These are phyloP conservation scores for Boletus coccyginus DNA, from an alignment of 768 basidiomycete genomes.

Conservation along the genomic window DNA sequence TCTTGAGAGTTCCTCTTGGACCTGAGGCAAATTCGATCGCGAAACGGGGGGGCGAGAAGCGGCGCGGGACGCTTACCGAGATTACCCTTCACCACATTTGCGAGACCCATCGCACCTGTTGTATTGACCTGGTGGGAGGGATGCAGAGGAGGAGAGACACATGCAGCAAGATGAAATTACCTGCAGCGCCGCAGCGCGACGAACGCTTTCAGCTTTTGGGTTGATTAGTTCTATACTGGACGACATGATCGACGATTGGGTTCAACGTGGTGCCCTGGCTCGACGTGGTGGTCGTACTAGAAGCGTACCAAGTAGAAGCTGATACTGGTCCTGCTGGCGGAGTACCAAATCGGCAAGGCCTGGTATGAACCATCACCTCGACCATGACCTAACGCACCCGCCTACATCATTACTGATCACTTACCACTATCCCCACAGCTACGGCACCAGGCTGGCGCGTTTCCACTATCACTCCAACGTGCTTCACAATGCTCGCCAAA, in stretches of 20 bases:
- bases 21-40: conserved; percentile 49
- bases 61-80: conserved; percentile 59
- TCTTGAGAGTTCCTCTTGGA: conserved; percentile 96
- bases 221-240: conserved; percentile 94
- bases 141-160: conserved; percentile 22
- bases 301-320: conserved; percentile 1
- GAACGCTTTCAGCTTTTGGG: conserved; percentile 91
- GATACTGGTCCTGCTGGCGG: conserved; percentile 21
- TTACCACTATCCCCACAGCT: conserved; percentile 27
- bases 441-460: conserved; percentile 34
- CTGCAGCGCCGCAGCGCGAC: conserved; percentile 89
- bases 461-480: conserved; percentile 29
- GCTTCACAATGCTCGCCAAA: conserved; percentile 16
- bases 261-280: conserved; percentile 21
- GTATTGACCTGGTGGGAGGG: conserved; percentile 68
- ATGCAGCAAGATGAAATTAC: conserved; percentile 39
- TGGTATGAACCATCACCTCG: conserved; percentile 32
- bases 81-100: conserved; percentile 95
- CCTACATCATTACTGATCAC: conserved; percentile 26
- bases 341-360: conserved; percentile 31
- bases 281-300: conserved; percentile 13
- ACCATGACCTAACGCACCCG: conserved; percentile 25
- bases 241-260: conserved; percentile 42
- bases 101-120: conserved; percentile 94
- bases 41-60: conserved; percentile 9